Conservation (phyloP, 208 protist genomes). For the Trichomonas gallinae region DNA sequence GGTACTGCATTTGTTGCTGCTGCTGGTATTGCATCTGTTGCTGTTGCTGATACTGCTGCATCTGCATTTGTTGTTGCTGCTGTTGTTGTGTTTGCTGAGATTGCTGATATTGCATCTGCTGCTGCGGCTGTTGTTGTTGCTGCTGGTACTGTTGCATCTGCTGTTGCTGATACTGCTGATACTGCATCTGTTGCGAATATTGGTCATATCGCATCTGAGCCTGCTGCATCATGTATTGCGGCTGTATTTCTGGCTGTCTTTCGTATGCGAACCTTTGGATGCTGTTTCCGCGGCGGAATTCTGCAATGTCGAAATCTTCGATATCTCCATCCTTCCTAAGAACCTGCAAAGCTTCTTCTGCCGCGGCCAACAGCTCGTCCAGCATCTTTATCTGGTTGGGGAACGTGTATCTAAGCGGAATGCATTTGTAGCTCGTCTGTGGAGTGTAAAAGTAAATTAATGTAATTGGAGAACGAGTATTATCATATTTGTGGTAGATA, state of each 20-base stretch:
- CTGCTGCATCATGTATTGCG: not conserved
- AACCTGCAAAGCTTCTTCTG: not conserved
- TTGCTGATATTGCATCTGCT: not conserved
- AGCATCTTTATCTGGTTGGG: not conserved
- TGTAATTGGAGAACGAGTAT: not conserved
- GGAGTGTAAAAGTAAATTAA: not conserved
- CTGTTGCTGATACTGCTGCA: not conserved
- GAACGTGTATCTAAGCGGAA: not conserved
- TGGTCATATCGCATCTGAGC: not conserved
- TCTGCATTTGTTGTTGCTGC: too few species aligned
- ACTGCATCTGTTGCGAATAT: not conserved
- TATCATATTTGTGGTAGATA: not conserved
- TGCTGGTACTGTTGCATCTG: not conserved
- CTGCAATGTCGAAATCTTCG: not conserved
- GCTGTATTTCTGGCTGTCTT: not conserved
- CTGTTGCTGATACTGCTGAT: not conserved
- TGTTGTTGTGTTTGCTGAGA: not conserved
- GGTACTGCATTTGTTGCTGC: not conserved
- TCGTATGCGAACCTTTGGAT: not conserved
- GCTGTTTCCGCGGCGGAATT: not conserved
- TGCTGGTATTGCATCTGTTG: not conserved
- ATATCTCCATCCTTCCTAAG: not conserved
- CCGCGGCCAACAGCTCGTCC: not conserved
- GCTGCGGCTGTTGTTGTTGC: not conserved
- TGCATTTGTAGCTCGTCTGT: not conserved